Conservation (phyloP, 2,329 filamentous ascomycete genomes). For the Fusarium heterosporum region DNA sequence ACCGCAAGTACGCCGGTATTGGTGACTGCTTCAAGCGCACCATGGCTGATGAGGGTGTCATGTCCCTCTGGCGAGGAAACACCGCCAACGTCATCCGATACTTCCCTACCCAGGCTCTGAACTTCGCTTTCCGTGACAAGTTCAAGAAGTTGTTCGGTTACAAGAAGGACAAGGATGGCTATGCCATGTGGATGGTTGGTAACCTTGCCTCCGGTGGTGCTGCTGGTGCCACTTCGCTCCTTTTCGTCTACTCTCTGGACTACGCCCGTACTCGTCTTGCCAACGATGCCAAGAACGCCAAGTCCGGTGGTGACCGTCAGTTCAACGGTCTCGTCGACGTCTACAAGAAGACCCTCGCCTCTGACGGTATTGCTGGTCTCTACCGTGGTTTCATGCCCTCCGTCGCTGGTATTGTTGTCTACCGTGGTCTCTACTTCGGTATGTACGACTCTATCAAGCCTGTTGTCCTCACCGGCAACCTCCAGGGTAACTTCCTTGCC, state of each 20-base stretch:
- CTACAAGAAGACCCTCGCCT: constrained; percentile 99
- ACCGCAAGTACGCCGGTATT: constrained; percentile 96
- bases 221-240: constrained; percentile 98
- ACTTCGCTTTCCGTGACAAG: constrained; percentile 99
- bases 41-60: constrained; percentile 88
- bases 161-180: constrained; percentile 99
- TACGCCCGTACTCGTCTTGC: constrained; percentile 99
- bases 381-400: constrained; percentile 99
- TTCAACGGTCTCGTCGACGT: constrained; percentile 99
- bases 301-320: constrained; percentile 96
- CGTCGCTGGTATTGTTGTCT: constrained; percentile 98
- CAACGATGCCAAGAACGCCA: constrained; percentile 99
- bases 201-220: constrained; percentile 99
- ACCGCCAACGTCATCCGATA: constrained; percentile 99
- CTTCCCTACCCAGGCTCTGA: constrained; percentile 99
- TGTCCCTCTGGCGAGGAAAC: constrained; percentile 99
- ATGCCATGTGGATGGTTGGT: constrained; percentile 98
- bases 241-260: constrained; percentile 99
- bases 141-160: constrained; percentile 99
- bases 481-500: constrained; percentile 98
- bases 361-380: constrained; percentile 98
- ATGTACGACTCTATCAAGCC: constrained; percentile 99
- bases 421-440: constrained; percentile 99
- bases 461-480: constrained; percentile 88
- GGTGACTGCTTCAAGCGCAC: constrained; percentile 95